These are phyloP conservation scores for Triticum urartu DNA, from an alignment of 176 grass and related monocot species.

Conservation along the genomic window DNA sequence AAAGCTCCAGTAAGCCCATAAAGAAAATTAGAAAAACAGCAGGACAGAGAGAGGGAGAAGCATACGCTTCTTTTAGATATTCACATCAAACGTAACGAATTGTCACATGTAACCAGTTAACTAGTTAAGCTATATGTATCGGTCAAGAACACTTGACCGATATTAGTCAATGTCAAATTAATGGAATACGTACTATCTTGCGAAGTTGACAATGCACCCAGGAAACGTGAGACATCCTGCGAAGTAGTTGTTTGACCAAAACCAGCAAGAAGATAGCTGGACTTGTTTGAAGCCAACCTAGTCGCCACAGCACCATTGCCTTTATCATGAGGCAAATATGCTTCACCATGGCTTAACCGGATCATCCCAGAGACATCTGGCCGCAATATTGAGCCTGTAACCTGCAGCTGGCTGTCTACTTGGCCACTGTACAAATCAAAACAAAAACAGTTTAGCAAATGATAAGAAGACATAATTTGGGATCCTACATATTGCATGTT, in stretches of 20 bases:
- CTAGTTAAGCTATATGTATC: slow-evolving; percentile 12
- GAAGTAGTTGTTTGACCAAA: slow-evolving; percentile 62
- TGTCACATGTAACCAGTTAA: not conserved
- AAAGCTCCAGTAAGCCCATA: slow-evolving; percentile 29
- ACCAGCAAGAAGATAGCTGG: slow-evolving; percentile 52
- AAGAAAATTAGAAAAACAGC: slow-evolving; percentile 2
- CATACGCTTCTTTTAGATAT: slow-evolving; percentile 12
- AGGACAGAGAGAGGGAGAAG: not conserved
- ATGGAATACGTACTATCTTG: slow-evolving; percentile 51
- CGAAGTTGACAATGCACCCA: slow-evolving; percentile 58
- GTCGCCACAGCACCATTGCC: slow-evolving; percentile 70
- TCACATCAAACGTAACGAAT: not conserved
- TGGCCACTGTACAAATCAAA: slow-evolving; percentile 70
- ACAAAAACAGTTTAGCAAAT: slow-evolving; percentile 19
- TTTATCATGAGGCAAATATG: slow-evolving; percentile 98
- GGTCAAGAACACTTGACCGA: not conserved
- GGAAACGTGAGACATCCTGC: slow-evolving; percentile 52
- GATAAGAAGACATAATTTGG: not conserved
- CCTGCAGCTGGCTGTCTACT: slow-evolving; percentile 86
- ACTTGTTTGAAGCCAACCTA: slow-evolving; percentile 57
- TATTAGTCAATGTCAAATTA: slow-evolving; percentile 1
- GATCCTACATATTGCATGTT: slow-evolving; percentile 6
- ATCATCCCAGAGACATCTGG: slow-evolving; percentile 94
- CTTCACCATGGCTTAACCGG: slow-evolving; percentile 85
- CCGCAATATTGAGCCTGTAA: slow-evolving; percentile 89